These are phyloP conservation scores for Beta vulgaris DNA, from an alignment of 148 eudicot genomes.

Conservation along the genomic window DNA sequence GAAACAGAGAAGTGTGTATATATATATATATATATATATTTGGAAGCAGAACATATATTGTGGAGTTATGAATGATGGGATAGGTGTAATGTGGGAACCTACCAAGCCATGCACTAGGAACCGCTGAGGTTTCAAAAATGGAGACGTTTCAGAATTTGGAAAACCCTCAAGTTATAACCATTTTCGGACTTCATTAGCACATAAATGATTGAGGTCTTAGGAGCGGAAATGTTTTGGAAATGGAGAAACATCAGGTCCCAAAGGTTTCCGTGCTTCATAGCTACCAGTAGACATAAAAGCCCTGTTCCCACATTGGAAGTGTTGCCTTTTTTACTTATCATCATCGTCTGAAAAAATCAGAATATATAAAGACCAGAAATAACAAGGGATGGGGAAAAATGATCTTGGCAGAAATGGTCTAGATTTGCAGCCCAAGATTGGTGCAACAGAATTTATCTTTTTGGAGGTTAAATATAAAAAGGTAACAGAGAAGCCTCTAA, in stretches of 20 bases:
- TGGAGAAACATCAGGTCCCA: no score
- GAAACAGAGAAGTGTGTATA: background rate
- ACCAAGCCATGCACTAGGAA: no score
- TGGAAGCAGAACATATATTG: background rate
- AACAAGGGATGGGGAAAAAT: conserved; percentile 27
- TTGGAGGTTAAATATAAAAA: conserved; percentile 8
- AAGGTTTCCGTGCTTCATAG: no score
- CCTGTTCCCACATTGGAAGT: conserved; percentile 11
- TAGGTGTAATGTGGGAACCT: conserved; percentile 14
- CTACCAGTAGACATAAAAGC: conserved; percentile 9
- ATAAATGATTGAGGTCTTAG: no score
- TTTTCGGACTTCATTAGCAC: no score
- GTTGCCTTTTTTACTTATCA: conserved; percentile 3
- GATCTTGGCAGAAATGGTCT: conserved; percentile 19
- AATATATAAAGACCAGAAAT: conserved; percentile 8
- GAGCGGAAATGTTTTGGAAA: no score
- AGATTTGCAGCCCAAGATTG: conserved; percentile 26
- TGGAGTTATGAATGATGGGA: background rate
- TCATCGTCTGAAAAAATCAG: conserved; percentile 11
- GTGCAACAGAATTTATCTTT: conserved; percentile 11
- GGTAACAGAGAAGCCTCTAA: background rate
- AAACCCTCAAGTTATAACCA: no score
- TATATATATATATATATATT: background rate
- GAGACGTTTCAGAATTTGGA: no score
- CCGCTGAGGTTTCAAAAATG: no score